phyloP scores from a whole-genome alignment of 768 basidiomycete genomes.

The Crepidotus variabilis region DNA sequence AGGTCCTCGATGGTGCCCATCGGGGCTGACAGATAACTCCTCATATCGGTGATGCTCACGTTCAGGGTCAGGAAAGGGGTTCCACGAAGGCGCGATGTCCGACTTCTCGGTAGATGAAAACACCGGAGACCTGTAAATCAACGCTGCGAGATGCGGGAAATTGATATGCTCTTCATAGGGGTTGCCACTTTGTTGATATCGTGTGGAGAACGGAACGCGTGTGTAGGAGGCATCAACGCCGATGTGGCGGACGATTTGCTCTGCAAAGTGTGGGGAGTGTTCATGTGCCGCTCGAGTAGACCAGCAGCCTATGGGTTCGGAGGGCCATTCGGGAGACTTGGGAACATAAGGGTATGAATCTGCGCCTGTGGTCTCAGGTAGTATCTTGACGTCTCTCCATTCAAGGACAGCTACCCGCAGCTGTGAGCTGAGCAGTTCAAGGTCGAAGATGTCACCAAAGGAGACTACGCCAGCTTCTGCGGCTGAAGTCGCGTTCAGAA shows the following conservation, averaged over 20 bases:
- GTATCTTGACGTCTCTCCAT: slow-evolving; percentile 44
- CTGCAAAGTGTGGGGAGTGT: slow-evolving; percentile 20
- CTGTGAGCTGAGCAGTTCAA: slow-evolving; percentile 30
- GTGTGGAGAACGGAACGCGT: slow-evolving; percentile 23
- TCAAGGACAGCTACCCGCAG: slow-evolving; percentile 40
- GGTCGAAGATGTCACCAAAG: slow-evolving; percentile 43
- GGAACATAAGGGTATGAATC: slow-evolving; percentile 10
- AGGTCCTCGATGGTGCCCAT: slow-evolving; percentile 21
- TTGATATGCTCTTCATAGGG: slow-evolving; percentile 20
- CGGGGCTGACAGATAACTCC: slow-evolving; percentile 19
- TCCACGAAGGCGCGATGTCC: slow-evolving; percentile 5
- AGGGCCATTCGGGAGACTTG: slow-evolving; percentile 12
- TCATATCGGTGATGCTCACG: slow-evolving; percentile 16
- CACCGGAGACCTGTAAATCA: slow-evolving; percentile 18
- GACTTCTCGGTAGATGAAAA: slow-evolving; percentile 2
- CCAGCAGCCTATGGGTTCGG: slow-evolving; percentile 28
- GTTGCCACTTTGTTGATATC: slow-evolving; percentile 13
- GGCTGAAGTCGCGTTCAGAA: slow-evolving; percentile 14
- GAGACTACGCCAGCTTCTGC: slow-evolving; percentile 25
- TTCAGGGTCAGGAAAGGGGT: slow-evolving; percentile 9
- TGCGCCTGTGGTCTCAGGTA: slow-evolving; percentile 11
- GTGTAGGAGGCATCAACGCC: slow-evolving; percentile 34
- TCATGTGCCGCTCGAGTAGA: slow-evolving; percentile 22
- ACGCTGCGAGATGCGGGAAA: slow-evolving; percentile 25
- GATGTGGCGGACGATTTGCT: slow-evolving; percentile 25